These are phyloP conservation scores for Colletotrichum camelliae DNA, from an alignment of 2,329 filamentous ascomycete species.

Conservation along the genomic window DNA sequence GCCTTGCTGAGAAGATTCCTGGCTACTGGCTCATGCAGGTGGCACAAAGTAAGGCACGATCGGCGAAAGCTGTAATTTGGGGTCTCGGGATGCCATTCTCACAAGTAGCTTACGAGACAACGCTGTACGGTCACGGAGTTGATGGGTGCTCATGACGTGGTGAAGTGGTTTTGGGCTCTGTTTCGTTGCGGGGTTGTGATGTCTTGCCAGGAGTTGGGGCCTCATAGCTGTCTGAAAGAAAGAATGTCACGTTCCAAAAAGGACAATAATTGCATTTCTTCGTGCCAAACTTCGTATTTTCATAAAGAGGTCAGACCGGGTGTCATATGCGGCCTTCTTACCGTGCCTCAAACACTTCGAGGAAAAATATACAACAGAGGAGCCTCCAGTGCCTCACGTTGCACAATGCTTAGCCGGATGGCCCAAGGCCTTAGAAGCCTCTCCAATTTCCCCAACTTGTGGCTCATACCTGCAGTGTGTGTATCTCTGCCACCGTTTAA, in stretches of 20 bases:
- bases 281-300: background rate
- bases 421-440: background rate
- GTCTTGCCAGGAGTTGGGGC: background rate
- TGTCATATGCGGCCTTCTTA: background rate
- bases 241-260: background rate
- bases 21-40: background rate
- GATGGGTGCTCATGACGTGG: background rate
- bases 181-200: background rate
- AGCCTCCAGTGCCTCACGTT: background rate
- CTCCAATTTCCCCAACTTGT: background rate
- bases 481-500: background rate
- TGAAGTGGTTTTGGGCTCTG: background rate
- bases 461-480: background rate
- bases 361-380: background rate
- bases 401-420: no score
- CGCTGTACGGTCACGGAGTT: background rate
- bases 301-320: background rate
- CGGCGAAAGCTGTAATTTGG: background rate
- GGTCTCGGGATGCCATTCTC: background rate
- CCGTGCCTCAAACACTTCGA: background rate
- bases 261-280: background rate
- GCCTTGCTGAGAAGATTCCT: constrained; percentile 42
- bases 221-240: background rate
- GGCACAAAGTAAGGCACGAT: background rate
- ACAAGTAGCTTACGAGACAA: background rate